phyloP scores from a whole-genome alignment of 306 rosid genomes.

The Fragaria ananassa region DNA sequence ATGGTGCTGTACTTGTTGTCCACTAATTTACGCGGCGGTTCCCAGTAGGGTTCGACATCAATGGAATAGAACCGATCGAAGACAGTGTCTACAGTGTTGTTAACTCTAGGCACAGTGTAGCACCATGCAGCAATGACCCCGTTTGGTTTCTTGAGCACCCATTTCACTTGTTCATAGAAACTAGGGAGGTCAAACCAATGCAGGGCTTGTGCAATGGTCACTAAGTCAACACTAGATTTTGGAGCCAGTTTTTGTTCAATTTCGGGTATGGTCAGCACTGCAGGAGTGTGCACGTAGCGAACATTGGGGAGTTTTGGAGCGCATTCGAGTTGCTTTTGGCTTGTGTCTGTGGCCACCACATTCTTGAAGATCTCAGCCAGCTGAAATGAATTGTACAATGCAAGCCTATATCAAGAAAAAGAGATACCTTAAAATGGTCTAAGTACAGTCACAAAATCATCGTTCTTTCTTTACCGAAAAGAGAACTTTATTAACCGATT shows the following conservation, averaged over 20 bases:
- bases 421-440: no score
- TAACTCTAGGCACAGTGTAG: slow-evolving; percentile 53
- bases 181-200: slow-evolving; percentile 69
- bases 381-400: slow-evolving; percentile 28
- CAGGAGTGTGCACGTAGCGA: slow-evolving; percentile 47
- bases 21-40: slow-evolving; percentile 39
- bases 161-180: slow-evolving; percentile 56
- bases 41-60: slow-evolving; percentile 50
- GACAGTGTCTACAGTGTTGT: slow-evolving; percentile 30
- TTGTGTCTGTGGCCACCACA: slow-evolving; percentile 67
- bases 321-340: slow-evolving; percentile 49
- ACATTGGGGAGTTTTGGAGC: slow-evolving; percentile 59
- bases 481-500: no score
- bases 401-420: background rate
- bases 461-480: no score
- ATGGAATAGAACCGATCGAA: slow-evolving; percentile 28
- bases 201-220: slow-evolving; percentile 66
- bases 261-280: slow-evolving; percentile 47
- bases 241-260: slow-evolving; percentile 45
- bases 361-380: slow-evolving; percentile 52
- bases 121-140: slow-evolving; percentile 80
- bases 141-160: slow-evolving; percentile 62
- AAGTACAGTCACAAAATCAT: no score
- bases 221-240: slow-evolving; percentile 53
- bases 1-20: slow-evolving; percentile 47